These are phyloP conservation scores for Delonix regia DNA, from an alignment of 306 rosid species.

Conservation along the genomic window DNA sequence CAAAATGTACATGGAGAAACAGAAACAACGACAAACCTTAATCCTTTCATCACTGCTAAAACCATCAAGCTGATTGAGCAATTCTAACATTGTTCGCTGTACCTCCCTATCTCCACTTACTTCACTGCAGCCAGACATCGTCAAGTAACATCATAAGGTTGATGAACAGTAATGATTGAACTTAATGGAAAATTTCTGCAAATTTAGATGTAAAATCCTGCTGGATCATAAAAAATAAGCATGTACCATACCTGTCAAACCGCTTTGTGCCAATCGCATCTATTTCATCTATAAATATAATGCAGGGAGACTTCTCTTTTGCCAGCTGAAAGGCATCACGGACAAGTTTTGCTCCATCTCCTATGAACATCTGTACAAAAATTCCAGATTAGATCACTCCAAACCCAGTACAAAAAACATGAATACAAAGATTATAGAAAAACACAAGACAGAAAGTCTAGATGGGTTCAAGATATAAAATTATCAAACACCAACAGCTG, in stretches of 20 bases:
- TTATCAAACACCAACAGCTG: constrained; percentile 5
- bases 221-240: neutral
- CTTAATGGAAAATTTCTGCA: neutral
- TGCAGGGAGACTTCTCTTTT: constrained; percentile 96
- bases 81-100: constrained; percentile 92
- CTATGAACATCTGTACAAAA: constrained; percentile 76
- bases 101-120: constrained; percentile 98
- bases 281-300: constrained; percentile 95
- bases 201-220: constrained; percentile 22
- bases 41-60: constrained; percentile 92
- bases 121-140: constrained; percentile 57
- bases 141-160: constrained; percentile 36
- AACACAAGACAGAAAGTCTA: neutral
- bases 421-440: constrained; percentile 8
- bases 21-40: constrained; percentile 60
- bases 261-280: constrained; percentile 99
- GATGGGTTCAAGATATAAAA: constrained; percentile 5
- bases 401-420: neutral
- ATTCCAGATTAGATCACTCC: constrained; percentile 12
- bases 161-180: constrained; percentile 16
- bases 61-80: constrained; percentile 97
- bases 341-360: constrained; percentile 98
- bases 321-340: constrained; percentile 96
- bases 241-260: constrained; percentile 76
- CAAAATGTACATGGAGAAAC: neutral